Percentiles rank a stretch among this genome's conserved stretches.
Conservation (phyloP, 495 filamentous ascomycete species). For the Penicillium coffeae region DNA sequence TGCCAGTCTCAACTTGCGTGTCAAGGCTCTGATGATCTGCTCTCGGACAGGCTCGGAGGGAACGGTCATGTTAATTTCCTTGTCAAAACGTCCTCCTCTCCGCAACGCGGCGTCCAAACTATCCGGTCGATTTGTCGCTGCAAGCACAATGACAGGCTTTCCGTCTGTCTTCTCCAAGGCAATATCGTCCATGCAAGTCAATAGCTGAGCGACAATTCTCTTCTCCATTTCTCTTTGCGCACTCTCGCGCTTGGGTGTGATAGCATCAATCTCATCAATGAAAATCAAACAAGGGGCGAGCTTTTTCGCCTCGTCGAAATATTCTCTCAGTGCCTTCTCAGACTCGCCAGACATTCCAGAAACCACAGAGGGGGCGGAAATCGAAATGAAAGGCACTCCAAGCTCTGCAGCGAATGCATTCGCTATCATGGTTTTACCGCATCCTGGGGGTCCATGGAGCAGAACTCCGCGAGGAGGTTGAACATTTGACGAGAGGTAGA, state of each 20-base stretch:
- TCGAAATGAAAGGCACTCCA: constrained; percentile 79
- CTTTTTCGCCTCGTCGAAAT: constrained; percentile 83
- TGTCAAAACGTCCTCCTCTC: constrained; percentile 81
- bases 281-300: constrained; percentile 91
- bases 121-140: constrained; percentile 90
- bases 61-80: constrained; percentile 94
- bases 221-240: constrained; percentile 98
- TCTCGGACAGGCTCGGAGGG: constrained; percentile 81
- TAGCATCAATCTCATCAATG: constrained; percentile 95
- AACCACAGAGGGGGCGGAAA: constrained; percentile 84
- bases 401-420: constrained; percentile 85
- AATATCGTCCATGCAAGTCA: constrained; percentile 84
- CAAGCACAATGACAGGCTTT: constrained; percentile 89
- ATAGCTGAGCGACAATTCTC: constrained; percentile 87
- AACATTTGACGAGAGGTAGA: constrained; percentile 55
- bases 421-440: constrained; percentile 92
- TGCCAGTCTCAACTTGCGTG: constrained; percentile 62
- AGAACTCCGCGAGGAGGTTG: constrained; percentile 84
- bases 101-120: constrained; percentile 83
- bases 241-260: constrained; percentile 89
- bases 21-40: constrained; percentile 76
- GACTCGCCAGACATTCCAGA: constrained; percentile 96
- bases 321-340: constrained; percentile 87
- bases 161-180: constrained; percentile 76
- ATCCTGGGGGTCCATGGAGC: constrained; percentile 88